Percentiles rank a stretch among this genome's conserved stretches.
phyloP scores from a whole-genome alignment of 129 eudicot genomes.

The Saussurea involucrata region DNA sequence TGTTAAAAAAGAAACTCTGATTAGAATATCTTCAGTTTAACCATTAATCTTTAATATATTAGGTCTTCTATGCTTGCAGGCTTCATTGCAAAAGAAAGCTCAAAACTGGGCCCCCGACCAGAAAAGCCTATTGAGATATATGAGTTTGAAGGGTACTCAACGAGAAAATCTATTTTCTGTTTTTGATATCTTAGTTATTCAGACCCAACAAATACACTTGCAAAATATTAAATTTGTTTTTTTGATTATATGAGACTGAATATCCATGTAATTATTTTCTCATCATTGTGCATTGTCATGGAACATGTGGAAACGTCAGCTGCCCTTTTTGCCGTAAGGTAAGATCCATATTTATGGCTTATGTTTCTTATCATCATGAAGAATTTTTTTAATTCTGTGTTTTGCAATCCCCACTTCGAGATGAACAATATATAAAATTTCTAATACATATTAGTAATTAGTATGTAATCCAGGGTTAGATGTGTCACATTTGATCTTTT shows the following conservation, averaged over 20 bases:
- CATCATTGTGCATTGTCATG: constrained; percentile 20
- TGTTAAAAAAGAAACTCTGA: neutral
- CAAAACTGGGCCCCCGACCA: constrained; percentile 92
- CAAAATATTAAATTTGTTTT: neutral
- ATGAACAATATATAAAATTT: neutral
- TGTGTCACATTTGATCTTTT: neutral
- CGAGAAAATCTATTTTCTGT: neutral
- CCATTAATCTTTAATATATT: neutral
- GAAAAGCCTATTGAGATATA: constrained; percentile 88
- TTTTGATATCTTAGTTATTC: constrained; percentile 1
- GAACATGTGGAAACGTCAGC: constrained; percentile 51
- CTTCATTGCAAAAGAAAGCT: constrained; percentile 60
- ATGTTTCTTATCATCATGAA: neutral
- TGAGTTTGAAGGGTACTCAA: constrained; percentile 81
- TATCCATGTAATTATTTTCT: constrained; percentile 18
- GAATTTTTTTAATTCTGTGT: neutral
- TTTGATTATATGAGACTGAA: constrained; percentile 19
- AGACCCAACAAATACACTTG: neutral
- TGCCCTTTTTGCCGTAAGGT: constrained; percentile 99
- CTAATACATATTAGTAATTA: neutral
- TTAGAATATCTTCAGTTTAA: neutral
- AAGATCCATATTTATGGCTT: constrained; percentile 1
- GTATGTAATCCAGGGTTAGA: neutral
- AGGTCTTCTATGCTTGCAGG: constrained; percentile 42
- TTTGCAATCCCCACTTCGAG: neutral